Evolutionary conservation across 1,284 basidiomycete genomes (phyloP), one percentile per base, ranked within the genome.

Genomic region (Dichomitus squalens): DNA sequence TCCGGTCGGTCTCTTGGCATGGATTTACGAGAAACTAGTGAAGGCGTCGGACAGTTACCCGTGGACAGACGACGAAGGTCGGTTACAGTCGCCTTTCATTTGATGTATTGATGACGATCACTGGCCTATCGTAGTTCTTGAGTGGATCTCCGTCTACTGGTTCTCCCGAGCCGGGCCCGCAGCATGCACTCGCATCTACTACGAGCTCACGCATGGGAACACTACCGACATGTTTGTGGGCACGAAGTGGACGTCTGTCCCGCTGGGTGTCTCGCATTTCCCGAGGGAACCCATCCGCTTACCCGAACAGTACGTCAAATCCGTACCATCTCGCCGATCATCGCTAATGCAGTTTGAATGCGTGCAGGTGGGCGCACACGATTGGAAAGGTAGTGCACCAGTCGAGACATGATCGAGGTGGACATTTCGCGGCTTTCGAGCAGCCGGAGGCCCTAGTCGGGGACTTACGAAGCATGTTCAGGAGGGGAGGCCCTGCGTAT

Each of bases 151-250:
- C 82, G 73, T 85, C 23, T 84, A 82, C 61, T 81, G 76, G 73
- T 85, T 86, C 68, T 85, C 83, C 1, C 73, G 76, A 16, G 73
- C 77, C 0, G 82, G 84, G 0, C 83, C 83, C 1, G 72, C 80
- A 0, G 80, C 84, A 0, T 80, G 81, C 0, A 1, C 79, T 11
- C 73, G 82, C 2, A 82, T 84, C 21, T 85, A 85, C 64, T 82
- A 77, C 57, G 82, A 82, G 62, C 38, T 59, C 9, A n/a, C n/a
- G 1, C 43, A 14, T 7, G n/a, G 34, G 2, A 29, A n/a, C n/a
- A n/a, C n/a, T n/a, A n/a, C n/a, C n/a, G n/a, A n/a, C n/a, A n/a
- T n/a, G n/a, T n/a, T n/a, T n/a, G n/a, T n/a, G n/a, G n/a, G n/a
- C n/a, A n/a, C n/a, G n/a, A n/a, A n/a, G n/a, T n/a, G n/a, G n/a